Evolutionary conservation across 331 rosid species (phyloP), one percentile per base, ranked within the genome.

Genomic region (Cydonia oblonga): DNA sequence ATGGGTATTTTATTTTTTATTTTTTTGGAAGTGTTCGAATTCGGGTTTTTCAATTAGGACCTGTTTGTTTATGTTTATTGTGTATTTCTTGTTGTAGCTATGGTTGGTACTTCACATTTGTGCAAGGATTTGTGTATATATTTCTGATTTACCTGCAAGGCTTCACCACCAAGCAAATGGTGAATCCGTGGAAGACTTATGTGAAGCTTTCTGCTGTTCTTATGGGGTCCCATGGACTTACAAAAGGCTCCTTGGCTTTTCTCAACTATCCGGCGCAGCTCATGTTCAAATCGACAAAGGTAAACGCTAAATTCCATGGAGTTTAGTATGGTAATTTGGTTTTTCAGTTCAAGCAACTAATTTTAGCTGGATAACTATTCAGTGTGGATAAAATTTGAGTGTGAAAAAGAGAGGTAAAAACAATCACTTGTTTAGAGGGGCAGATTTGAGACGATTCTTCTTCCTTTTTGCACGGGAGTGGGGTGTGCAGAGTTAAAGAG

Each of bases 281-380:
- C 42, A 93, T 93, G 98, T 93, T 93, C 89, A 93, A 93, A 81
- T 93, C 98, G 79, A 93, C 98, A 2, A 93, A 93, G 92, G 98
- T 91, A 78, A 49, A 75, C 8, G 16, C 42, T 38, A 38, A 38
- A 38, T 38, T 38, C 42, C 15, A 25, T 59, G 38, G 4, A 6
- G 30, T 44, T 64, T 59, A 9, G 22, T 60, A 26, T 62, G 67
- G 40, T 60, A 22, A 69, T 69, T 59, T 46, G 79, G 57, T 13
- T 54, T 69, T 73, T 4, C 32, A 26, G 66, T 74, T 76, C 26
- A 52, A n/a, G 75, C 66, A 63, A 75, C 68, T 61, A 69, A 46
- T 18, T 46, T 46, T 26, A 32, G 28, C 68, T 10, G 32, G 68
- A 44, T 38, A 6, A 44, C 7, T 5, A 53, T 32, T 29, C 64